phyloP scores from a whole-genome alignment of 2,329 filamentous ascomycete genomes.

The Bipolaris zeicola region DNA sequence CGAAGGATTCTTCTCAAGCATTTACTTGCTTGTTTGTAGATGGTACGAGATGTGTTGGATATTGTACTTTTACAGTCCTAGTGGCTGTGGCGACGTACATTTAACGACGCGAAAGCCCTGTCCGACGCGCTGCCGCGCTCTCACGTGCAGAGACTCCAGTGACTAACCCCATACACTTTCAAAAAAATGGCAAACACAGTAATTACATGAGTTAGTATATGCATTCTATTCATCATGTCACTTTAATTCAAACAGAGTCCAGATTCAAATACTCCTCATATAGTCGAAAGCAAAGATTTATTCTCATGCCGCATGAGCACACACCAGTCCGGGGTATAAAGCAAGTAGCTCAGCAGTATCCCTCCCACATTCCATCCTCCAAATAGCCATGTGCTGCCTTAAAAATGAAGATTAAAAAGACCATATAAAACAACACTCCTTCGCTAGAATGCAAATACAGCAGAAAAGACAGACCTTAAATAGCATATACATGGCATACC shows the following conservation, averaged over 20 bases:
- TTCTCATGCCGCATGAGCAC: constrained; percentile 7
- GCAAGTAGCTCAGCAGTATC: constrained; percentile 14
- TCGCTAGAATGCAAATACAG: constrained; percentile 20
- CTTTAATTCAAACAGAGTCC: not conserved
- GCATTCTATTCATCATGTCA: not conserved
- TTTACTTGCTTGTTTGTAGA: not conserved
- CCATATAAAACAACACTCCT: constrained; percentile 9
- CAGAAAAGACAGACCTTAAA: constrained; percentile 14
- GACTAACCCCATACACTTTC: not conserved
- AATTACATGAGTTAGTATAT: not conserved
- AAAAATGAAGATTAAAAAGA: constrained; percentile 14
- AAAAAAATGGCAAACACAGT: not conserved
- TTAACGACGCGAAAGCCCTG: constrained; percentile 1
- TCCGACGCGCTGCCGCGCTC: constrained; percentile 18
- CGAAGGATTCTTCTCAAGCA: not conserved
- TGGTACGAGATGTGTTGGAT: not conserved
- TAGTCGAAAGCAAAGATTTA: not conserved
- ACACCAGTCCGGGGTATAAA: constrained; percentile 23
- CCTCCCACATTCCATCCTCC: constrained; percentile 1
- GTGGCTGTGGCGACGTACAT: not conserved
- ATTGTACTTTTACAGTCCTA: not conserved
- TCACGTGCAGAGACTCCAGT: constrained; percentile 12
- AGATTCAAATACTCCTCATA: not conserved
- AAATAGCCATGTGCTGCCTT: constrained; percentile 9
- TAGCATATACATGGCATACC: constrained; percentile 5